Evolutionary conservation across 1,139 yeast genomes (phyloP).

Genomic region (Kodamaea sp.): DNA sequence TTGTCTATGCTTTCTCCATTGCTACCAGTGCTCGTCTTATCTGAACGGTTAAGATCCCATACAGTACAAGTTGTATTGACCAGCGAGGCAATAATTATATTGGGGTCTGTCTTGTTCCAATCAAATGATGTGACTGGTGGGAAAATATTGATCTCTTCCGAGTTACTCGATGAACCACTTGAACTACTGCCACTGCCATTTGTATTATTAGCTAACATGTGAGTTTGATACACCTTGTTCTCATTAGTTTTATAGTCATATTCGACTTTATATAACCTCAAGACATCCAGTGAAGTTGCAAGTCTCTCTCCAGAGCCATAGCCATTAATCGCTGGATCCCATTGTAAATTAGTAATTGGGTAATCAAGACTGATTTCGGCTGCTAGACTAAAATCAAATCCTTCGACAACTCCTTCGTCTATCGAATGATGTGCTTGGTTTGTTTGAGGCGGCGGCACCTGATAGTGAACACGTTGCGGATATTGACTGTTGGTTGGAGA

Average conservation of each 20-base stretch:
- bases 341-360: conserved; percentile 66
- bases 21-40: conserved; percentile 9
- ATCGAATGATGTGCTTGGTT: conserved; percentile 1
- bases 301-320: conserved; percentile 33
- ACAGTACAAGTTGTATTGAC: conserved; percentile 96
- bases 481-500: conserved; percentile 9
- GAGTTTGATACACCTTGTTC: conserved; percentile 36
- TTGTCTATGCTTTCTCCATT: conserved; percentile 37
- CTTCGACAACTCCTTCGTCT: conserved; percentile 23
- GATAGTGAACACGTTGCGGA: conserved; percentile 2
- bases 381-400: conserved; percentile 45
- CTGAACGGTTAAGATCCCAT: conserved; percentile 68
- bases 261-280: conserved; percentile 58
- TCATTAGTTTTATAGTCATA: conserved; percentile 29
- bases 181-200: conserved; percentile 12
- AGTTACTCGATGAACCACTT: background rate
- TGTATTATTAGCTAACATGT: conserved; percentile 40
- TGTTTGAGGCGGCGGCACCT: conserved; percentile 1
- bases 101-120: conserved; percentile 78
- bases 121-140: conserved; percentile 93
- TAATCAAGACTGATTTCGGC: conserved; percentile 57
- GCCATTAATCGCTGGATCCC: conserved; percentile 56
- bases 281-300: conserved; percentile 69
- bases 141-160: conserved; percentile 44
- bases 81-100: conserved; percentile 74